Evolutionary conservation across 108 stramenopile species (phyloP).

Genomic region (Craspedostauros australis): DNA sequence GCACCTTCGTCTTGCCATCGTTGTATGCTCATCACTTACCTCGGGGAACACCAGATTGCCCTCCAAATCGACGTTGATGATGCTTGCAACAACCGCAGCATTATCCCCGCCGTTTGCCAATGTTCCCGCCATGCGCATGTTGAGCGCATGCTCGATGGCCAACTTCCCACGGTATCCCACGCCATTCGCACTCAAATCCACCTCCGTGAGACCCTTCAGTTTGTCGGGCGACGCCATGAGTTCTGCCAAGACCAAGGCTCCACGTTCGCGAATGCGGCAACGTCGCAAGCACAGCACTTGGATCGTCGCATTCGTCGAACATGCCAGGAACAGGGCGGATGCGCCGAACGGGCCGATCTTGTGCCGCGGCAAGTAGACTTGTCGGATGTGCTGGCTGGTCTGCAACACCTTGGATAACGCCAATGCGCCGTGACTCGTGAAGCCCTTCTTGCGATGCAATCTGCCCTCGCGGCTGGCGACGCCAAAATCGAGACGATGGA

Average conservation of each 20-base stretch:
- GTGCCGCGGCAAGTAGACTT: conserved; percentile 60
- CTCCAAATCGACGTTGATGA: conserved; percentile 51
- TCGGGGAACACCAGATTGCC: conserved; percentile 79
- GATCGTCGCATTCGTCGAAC: conserved; percentile 40
- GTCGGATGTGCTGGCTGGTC: conserved; percentile 37
- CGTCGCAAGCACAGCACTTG: conserved; percentile 43
- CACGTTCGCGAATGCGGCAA: conserved; percentile 69
- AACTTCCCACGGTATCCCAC: conserved; percentile 63
- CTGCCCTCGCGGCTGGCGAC: conserved; percentile 43
- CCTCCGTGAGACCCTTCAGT: conserved; percentile 29
- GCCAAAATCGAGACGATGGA: conserved; percentile 64
- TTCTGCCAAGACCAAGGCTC: conserved; percentile 63
- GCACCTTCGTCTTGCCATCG: not conserved
- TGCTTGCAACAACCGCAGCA: no score
- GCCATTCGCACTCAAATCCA: conserved; percentile 58
- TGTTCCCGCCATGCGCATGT: conserved; percentile 11
- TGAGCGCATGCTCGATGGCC: conserved; percentile 48
- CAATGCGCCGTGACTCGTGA: conserved; percentile 72
- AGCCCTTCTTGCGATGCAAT: conserved; percentile 25
- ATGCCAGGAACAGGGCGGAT: conserved; percentile 58
- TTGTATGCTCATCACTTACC: conserved; percentile 21
- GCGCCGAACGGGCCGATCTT: conserved; percentile 77
- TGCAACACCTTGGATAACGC: conserved; percentile 58
- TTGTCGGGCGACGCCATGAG: conserved; percentile 11
- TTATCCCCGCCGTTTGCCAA: no score